Base-by-base conservation (phyloP, 1,139 yeast genomes). In the Ogataea hybrid region DNA sequence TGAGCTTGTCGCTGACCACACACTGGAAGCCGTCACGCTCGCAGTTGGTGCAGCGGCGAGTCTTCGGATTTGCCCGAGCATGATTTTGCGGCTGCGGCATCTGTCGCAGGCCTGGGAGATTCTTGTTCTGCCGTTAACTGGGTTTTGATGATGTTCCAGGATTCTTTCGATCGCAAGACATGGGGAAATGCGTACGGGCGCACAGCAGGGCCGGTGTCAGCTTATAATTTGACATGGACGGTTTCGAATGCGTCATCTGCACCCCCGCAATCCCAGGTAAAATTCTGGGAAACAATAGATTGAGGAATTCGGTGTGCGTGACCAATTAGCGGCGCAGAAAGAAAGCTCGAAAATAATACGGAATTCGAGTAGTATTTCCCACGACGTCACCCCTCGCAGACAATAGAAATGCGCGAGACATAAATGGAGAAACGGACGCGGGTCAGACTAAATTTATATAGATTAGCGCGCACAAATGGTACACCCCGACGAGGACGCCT, bases 121-220 rank as follows among this genome's bases (percentile, higher is more conserved):
- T n/a, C n/a, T 56, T 9, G 68, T 55, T 37, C 63, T 51, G 10
- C 67, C 67, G 38, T 59, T 61, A 8, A 47, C 37, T 2, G 64
- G 65, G 36, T 59, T 61, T 59, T 62, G 23, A 63, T 63, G 17
- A 62, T 50, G 36, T 59, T 61, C 63, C 63, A 58, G 3, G 41
- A 6, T 47, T 37, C 28, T 44, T 39, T 11, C 28, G 21, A 20
- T 41, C 40, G 27, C 12, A 22, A 22, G 40, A 41, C 39, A 35
- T 35, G 28, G 32, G 22, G 28, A 16, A 28, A 28, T 16, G 8
- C 25, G 20, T 15, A 23, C 20, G 20, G 20, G 21, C 23, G 28
- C 35, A 10, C 11, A 20, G 23, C 20, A 25, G 37, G 32, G 12
- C 28, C 12, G 32, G 37, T 21, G 29, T 14, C 16, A 31, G 41